Conservation (phyloP, 371 early-diverging fungal species). For the Neoconidiobolus thromboides region DNA sequence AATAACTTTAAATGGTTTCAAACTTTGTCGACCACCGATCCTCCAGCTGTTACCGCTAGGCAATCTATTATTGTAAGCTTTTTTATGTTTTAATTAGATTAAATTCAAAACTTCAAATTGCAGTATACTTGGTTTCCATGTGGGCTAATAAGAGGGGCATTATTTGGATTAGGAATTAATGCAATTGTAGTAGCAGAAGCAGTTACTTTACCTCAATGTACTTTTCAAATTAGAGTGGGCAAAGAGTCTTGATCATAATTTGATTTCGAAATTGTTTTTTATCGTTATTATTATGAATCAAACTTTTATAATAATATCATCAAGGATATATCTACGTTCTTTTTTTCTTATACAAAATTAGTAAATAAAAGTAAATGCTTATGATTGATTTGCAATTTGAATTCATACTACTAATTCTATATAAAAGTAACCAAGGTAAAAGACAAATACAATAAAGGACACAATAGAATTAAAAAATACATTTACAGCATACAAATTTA, state of each 20-base stretch:
- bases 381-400: too few species aligned
- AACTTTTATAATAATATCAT: too few species aligned
- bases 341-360: too few species aligned
- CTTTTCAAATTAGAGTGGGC: slow-evolving; percentile 5
- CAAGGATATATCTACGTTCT: too few species aligned
- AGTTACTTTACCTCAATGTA: slow-evolving; percentile 66
- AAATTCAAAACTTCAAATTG: background rate
- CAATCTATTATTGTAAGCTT: slow-evolving; percentile 51
- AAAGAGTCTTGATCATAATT: background rate
- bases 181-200: slow-evolving; percentile 78
- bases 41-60: slow-evolving; percentile 53
- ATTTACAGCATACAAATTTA: too few species aligned
- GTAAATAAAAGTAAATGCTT: too few species aligned
- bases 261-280: background rate
- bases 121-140: slow-evolving; percentile 88
- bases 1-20: slow-evolving; percentile 86
- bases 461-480: too few species aligned
- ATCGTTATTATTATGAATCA: too few species aligned
- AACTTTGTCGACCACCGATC: slow-evolving; percentile 64
- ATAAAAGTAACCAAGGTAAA: too few species aligned
- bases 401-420: too few species aligned
- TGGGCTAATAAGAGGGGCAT: slow-evolving; percentile 82
- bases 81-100: background rate
- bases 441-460: too few species aligned
- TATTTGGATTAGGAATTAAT: slow-evolving; percentile 72